Base-by-base conservation (phyloP, 163 green algal species). In the Chlamydomonas reinhardtii region DNA sequence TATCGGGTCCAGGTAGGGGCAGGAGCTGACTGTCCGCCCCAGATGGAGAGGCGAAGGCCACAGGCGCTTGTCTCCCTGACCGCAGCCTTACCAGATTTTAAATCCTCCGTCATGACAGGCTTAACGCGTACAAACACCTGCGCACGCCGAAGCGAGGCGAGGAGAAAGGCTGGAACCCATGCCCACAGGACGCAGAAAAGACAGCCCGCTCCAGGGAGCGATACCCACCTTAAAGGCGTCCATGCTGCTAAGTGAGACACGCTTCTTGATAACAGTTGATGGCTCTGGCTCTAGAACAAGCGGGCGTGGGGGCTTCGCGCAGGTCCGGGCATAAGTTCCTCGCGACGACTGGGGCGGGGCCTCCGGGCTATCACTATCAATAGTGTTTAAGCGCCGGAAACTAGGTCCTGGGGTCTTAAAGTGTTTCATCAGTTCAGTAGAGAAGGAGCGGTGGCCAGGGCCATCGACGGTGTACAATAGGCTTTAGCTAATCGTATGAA, bases 121-220 rank as follows among this genome's bases (percentile, higher is more conserved):
- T 86, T 86, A 2, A 86, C 70, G 16, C 80, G 80, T 19, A 86
- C 56, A 14, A 68, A 86, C 5, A 86, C 80, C 80, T 86, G 66
- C 39, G 5, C 39, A 48, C 39, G 8, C 39, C 5, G 39, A 14
- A 48, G 39, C 39, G 39, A 5, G 39, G 39, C 5, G 39, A 8
- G 39, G 39, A 8, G 39, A 48, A 48, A 48, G 5, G 39, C 8
- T 48, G 39, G 5, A 48, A 48, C 39, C 39, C 39, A 48, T 48
- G 39, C 39, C 8, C 39, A 48, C 5, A 8, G n/a, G n/a, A n/a
- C n/a, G n/a, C 5, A 48, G 39, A 48, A 48, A 8, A 8, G 39
- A 48, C 39, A 5, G 39, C 39, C 39, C 5, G 39, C 5, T 8
- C n/a, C n/a, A n/a, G 39, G 39, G 8, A 48, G 5, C 5, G 8